Evolutionary conservation across 208 protist species (phyloP), one percentile per base, ranked within the genome.

Genomic region (Leishmania tropica): DNA sequence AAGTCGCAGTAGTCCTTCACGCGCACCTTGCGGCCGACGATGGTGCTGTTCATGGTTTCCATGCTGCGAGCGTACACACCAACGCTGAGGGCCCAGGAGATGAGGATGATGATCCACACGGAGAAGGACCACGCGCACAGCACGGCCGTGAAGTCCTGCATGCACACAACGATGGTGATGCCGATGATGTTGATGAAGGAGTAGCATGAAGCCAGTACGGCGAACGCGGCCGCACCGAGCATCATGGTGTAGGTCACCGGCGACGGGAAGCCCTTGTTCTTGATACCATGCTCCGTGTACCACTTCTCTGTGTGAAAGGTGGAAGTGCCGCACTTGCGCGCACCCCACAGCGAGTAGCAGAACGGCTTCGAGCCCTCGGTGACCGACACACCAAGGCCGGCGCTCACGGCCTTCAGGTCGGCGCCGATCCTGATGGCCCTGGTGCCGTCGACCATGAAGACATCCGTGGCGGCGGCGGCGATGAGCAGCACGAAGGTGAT

Each of bases 71-170:
- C 51, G 65, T 83, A 83, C n/a, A 79, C 80, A 45, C 80, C 80
- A 48, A 79, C 80, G 74, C 51, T 83, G 53, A 83, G 73, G 62
- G 80, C 80, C 80, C 80, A 83, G 62, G 80, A 79, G 80, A 83
- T 83, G 80, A 83, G 80, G 80, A 83, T 79, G 75, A 65, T 83
- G 65, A 79, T 83, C 80, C 51, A 83, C 65, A 79, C 75, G 53
- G 80, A 83, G 80, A 83, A 83, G 80, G 80, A 83, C 80, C 80
- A 83, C 51, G 80, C 80, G 75, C 80, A 83, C 74, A 83, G 48
- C 64, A 79, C 80, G 74, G 80, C 80, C 19, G 74, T 83, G 80
- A 76, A 83, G 62, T 79, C 37, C 80, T 83, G 80, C 75, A 83
- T 42, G 75, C 35, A 78, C 51, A 83, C 74, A 24, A 79, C 75